Percentiles rank a stretch among this genome's conserved stretches.
These are phyloP conservation scores for Pseudocercospora ulei DNA, from an alignment of 2,329 filamentous ascomycete species.

Conservation along the genomic window DNA sequence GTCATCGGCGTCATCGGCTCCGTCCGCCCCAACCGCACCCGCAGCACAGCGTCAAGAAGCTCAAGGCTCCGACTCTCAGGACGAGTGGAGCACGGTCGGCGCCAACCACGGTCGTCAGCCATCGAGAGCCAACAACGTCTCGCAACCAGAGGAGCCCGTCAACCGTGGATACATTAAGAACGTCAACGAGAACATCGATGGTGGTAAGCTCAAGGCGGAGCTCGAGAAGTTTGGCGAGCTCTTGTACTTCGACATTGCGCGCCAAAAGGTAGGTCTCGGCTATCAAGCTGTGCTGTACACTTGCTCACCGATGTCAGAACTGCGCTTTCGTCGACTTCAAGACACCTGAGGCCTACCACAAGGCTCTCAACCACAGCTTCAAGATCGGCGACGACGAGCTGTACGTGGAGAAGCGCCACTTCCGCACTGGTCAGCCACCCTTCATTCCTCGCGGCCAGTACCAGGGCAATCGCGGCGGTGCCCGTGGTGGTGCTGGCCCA, in stretches of 20 bases:
- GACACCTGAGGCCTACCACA: slow-evolving; percentile 67
- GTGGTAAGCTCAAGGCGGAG: slow-evolving; percentile 58
- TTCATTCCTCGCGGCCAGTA: slow-evolving; percentile 35
- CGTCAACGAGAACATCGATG: slow-evolving; percentile 77
- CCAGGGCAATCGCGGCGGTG: slow-evolving; percentile 35
- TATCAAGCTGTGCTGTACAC: not conserved
- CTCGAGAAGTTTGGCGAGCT: slow-evolving; percentile 61
- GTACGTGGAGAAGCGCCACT: slow-evolving; percentile 77
- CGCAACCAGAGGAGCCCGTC: slow-evolving; percentile 58
- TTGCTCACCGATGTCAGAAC: slow-evolving; percentile 51
- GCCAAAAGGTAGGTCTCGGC: slow-evolving; percentile 57
- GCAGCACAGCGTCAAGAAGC: slow-evolving; percentile 34
- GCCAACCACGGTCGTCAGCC: slow-evolving; percentile 72
- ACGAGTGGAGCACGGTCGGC: slow-evolving; percentile 84
- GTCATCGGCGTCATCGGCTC: slow-evolving; percentile 21
- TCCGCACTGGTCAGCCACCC: slow-evolving; percentile 38
- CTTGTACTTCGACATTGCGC: slow-evolving; percentile 55
- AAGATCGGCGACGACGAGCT: slow-evolving; percentile 72
- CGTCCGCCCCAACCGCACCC: slow-evolving; percentile 31
- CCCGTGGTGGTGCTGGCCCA: slow-evolving; percentile 46
- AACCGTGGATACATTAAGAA: slow-evolving; percentile 89
- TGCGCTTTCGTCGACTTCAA: slow-evolving; percentile 95
- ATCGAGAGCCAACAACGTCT: slow-evolving; percentile 56
- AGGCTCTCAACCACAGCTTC: slow-evolving; percentile 72
- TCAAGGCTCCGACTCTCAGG: slow-evolving; percentile 44